phyloP scores from a whole-genome alignment of 2,329 filamentous ascomycete genomes.

The Acephala macrosclerotiorum region DNA sequence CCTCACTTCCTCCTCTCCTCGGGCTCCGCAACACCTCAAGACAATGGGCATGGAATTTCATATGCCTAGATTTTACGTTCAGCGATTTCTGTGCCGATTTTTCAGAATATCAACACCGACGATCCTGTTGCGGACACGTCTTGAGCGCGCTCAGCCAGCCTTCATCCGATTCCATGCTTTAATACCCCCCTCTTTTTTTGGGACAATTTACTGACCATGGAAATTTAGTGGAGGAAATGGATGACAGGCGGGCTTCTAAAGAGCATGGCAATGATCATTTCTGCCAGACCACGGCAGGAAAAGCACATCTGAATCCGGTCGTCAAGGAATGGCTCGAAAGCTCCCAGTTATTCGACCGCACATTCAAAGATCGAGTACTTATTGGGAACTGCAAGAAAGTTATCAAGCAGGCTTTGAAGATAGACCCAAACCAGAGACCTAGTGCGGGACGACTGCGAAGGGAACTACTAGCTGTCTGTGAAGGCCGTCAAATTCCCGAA shows the following conservation, averaged over 20 bases:
- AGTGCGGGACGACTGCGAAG: conserved; percentile 3
- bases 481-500: not conserved
- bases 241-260: not conserved
- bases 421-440: conserved; percentile 1
- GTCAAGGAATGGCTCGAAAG: conserved; percentile 8
- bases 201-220: not conserved
- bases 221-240: conserved; percentile 5
- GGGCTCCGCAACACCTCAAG: not conserved
- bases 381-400: conserved; percentile 11
- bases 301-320: not conserved
- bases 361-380: not conserved
- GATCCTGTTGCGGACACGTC: no score
- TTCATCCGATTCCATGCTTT: no score
- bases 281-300: not conserved
- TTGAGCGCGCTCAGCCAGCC: no score
- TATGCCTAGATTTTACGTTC: no score
- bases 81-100: no score
- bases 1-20: not conserved
- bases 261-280: conserved; percentile 17
- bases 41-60: not conserved
- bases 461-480: not conserved
- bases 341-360: not conserved
- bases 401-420: conserved; percentile 8
- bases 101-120: no score
- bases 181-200: not conserved